Conservation (phyloP, 2,329 filamentous ascomycete species). For the Diplodia corticola region DNA sequence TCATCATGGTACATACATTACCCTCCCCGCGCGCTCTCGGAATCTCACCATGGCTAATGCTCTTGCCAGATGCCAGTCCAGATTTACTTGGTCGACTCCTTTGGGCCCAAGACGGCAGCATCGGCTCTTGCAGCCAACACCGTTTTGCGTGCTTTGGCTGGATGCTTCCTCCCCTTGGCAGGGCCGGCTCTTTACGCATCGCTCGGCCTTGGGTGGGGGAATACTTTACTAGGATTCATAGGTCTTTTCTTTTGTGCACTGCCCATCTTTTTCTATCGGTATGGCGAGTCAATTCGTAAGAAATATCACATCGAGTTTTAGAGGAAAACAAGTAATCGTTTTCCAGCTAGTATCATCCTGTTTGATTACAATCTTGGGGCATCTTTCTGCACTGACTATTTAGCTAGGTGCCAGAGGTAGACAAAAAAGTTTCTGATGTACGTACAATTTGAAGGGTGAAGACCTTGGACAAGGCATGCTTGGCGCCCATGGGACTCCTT, state of each 20-base stretch:
- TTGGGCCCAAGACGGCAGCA: slow-evolving; percentile 34
- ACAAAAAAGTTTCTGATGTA: too few species aligned
- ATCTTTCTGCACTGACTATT: too few species aligned
- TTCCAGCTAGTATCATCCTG: too few species aligned
- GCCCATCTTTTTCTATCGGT: slow-evolving; percentile 70
- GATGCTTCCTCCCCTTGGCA: slow-evolving; percentile 28
- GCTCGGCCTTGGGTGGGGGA: slow-evolving; percentile 28
- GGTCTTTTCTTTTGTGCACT: slow-evolving; percentile 66
- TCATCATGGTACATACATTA: background rate
- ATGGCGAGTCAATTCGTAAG: slow-evolving; percentile 55
- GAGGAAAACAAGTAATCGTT: too few species aligned
- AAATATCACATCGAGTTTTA: background rate
- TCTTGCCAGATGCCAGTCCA: slow-evolving; percentile 32
- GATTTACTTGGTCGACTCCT: slow-evolving; percentile 38
- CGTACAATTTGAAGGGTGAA: too few species aligned
- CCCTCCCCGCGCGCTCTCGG: background rate
- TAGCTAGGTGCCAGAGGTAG: too few species aligned
- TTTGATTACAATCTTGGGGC: too few species aligned
- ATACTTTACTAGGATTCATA: slow-evolving; percentile 64
- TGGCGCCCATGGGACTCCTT: too few species aligned
- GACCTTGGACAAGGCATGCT: too few species aligned
- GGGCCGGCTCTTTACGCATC: slow-evolving; percentile 25
- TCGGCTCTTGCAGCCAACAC: slow-evolving; percentile 38
- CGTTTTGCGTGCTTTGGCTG: slow-evolving; percentile 27
- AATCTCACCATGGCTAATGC: background rate